These are phyloP conservation scores for Physcomitrellopsis africana DNA, from an alignment of 225 moss, liverwort and hornwort species.

Conservation along the genomic window DNA sequence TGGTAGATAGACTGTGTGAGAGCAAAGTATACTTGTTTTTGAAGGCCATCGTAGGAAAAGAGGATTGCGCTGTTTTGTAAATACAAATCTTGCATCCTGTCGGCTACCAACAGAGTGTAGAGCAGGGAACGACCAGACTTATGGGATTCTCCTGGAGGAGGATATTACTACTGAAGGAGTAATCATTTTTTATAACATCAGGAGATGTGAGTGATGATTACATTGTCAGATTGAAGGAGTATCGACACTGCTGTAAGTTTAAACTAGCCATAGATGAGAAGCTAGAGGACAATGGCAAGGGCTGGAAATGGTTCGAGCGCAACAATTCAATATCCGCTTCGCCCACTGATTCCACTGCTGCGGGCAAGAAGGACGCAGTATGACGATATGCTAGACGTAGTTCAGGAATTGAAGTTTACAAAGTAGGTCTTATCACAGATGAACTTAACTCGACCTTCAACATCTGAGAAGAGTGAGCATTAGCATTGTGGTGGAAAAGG, in stretches of 20 bases:
- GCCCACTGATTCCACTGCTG: conserved; percentile 70
- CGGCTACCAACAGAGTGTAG: conserved; percentile 5
- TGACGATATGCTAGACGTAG: conserved; percentile 36
- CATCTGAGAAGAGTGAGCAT: conserved; percentile 40
- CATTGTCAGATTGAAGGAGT: conserved; percentile 72
- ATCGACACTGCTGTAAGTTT: conserved; percentile 49
- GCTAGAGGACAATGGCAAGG: conserved; percentile 40
- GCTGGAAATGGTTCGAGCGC: conserved; percentile 75
- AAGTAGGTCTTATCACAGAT: conserved; percentile 77
- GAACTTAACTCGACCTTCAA: conserved; percentile 67
- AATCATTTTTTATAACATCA: conserved; percentile 36
- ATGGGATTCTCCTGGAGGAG: conserved; percentile 4
- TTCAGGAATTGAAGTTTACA: conserved; percentile 52
- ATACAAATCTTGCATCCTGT: background rate
- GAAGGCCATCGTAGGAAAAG: conserved; percentile 19
- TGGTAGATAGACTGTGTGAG: background rate
- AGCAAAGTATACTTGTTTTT: background rate
- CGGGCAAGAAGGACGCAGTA: conserved; percentile 39
- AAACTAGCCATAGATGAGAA: conserved; percentile 49
- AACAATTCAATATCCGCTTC: conserved; percentile 68
- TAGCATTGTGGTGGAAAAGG: background rate
- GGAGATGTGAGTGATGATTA: conserved; percentile 68
- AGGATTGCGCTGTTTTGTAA: background rate
- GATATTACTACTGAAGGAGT: background rate
- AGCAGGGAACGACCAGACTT: conserved; percentile 2